Conservation (phyloP, 129 eudicot species). For the Cynara cardunculus region DNA sequence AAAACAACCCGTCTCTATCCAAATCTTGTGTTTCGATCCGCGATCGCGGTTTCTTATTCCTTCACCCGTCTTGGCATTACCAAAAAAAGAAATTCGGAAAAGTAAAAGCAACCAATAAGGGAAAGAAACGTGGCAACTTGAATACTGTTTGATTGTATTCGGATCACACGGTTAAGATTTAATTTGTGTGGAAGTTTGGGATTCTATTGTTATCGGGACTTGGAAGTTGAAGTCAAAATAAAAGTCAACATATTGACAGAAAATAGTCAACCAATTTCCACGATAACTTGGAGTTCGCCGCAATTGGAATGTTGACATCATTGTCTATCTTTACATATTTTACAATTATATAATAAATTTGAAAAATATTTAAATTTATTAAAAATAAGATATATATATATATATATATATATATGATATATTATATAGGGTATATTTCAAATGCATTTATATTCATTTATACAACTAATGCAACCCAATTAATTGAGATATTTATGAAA, state of each 20-base stretch:
- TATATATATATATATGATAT: no score
- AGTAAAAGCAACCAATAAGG: conserved; percentile 13
- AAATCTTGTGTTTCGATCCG: conserved; percentile 13
- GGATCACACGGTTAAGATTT: not conserved
- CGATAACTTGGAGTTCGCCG: not conserved
- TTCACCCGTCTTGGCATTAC: conserved; percentile 17
- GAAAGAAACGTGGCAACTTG: conserved; percentile 14
- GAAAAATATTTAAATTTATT: no score
- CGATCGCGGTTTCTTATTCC: conserved; percentile 25
- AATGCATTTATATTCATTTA: no score
- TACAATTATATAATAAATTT: no score
- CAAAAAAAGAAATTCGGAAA: not conserved
- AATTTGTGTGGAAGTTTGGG: not conserved
- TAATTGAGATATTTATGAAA: no score
- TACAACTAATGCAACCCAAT: no score
- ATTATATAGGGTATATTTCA: no score
- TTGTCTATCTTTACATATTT: no score
- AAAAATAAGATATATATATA: no score
- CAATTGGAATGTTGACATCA: not conserved
- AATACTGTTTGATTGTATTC: not conserved
- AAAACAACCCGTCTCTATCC: conserved; percentile 10
- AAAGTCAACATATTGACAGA: not conserved
- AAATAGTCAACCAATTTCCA: not conserved
- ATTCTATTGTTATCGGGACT: not conserved
- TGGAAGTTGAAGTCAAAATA: not conserved